phyloP scores from a whole-genome alignment of 345 rosid genomes.

The Corchorus capsularis region DNA sequence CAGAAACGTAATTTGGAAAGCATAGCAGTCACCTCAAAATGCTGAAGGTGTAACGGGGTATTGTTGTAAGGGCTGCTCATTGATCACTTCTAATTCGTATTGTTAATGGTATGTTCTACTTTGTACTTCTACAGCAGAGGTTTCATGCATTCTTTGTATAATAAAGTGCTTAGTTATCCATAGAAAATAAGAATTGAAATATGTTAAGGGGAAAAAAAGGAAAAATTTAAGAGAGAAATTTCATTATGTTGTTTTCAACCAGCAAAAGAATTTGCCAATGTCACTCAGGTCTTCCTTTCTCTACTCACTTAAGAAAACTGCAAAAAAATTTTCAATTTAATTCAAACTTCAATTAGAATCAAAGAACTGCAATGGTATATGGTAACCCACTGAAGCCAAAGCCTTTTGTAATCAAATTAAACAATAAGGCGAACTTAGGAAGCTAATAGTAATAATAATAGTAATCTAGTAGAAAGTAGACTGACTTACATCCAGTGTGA shows the following conservation, averaged over 20 bases:
- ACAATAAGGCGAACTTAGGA: not conserved
- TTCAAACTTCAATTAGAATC: not conserved
- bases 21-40: not conserved
- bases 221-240: not conserved
- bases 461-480: slow-evolving; percentile 13
- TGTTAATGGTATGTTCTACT: not conserved
- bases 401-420: not conserved
- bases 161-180: not conserved
- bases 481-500: slow-evolving; percentile 63
- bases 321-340: not conserved
- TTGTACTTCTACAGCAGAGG: not conserved
- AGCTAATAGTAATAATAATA: not conserved
- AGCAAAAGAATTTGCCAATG: not conserved
- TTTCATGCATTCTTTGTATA: not conserved
- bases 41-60: not conserved
- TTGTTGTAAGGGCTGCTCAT: not conserved
- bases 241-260: not conserved
- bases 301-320: not conserved
- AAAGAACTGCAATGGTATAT: not conserved
- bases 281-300: not conserved
- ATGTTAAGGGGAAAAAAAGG: not conserved
- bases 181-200: not conserved
- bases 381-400: not conserved
- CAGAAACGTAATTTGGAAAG: not conserved
- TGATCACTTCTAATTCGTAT: not conserved